Evolutionary conservation across 2,329 filamentous ascomycete genomes (phyloP).

Genomic region (Plectosphaerella cucumerina): DNA sequence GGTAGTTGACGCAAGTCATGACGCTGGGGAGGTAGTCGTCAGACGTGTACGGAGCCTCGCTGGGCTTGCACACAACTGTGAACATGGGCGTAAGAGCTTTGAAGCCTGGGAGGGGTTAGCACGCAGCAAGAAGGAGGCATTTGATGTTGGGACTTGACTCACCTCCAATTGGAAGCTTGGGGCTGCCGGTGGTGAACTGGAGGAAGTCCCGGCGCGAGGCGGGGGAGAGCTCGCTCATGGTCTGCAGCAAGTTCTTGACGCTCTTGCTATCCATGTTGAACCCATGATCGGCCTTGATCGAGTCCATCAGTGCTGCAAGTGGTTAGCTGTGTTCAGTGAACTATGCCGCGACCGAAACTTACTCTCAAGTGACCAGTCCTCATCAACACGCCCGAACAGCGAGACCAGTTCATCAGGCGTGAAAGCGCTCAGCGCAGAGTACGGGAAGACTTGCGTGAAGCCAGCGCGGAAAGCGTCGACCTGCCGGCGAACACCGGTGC

Average conservation of each 20-base stretch:
- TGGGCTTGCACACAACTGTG: slow-evolving; percentile 98
- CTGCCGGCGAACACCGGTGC: slow-evolving; percentile 81
- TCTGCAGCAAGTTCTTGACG: slow-evolving; percentile 86
- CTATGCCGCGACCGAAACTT: slow-evolving; percentile 35
- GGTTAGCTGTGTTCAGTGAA: slow-evolving; percentile 13
- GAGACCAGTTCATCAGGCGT: slow-evolving; percentile 93
- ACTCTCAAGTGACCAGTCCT: slow-evolving; percentile 98
- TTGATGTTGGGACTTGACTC: slow-evolving; percentile 30
- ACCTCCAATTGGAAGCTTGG: slow-evolving; percentile 97
- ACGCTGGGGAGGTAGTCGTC: slow-evolving; percentile 99
- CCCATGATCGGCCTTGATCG: slow-evolving; percentile 96
- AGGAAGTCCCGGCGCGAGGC: slow-evolving; percentile 85
- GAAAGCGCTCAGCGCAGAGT: slow-evolving; percentile 86
- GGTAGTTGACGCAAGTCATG: slow-evolving; percentile 99
- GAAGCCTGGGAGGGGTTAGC: slow-evolving; percentile 64
- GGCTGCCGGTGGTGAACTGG: slow-evolving; percentile 96
- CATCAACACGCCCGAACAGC: slow-evolving; percentile 86
- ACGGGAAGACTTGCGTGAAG: slow-evolving; percentile 95
- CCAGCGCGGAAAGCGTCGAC: slow-evolving; percentile 86
- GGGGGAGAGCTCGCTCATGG: slow-evolving; percentile 81
- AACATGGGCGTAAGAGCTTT: slow-evolving; percentile 97
- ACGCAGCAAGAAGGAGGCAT: slow-evolving; percentile 6
- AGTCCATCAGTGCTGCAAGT: slow-evolving; percentile 80
- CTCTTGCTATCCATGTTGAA: slow-evolving; percentile 98
- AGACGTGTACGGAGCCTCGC: slow-evolving; percentile 85